Evolutionary conservation across 2,329 filamentous ascomycete genomes (phyloP).

Genomic region (Metarhizium humberi): DNA sequence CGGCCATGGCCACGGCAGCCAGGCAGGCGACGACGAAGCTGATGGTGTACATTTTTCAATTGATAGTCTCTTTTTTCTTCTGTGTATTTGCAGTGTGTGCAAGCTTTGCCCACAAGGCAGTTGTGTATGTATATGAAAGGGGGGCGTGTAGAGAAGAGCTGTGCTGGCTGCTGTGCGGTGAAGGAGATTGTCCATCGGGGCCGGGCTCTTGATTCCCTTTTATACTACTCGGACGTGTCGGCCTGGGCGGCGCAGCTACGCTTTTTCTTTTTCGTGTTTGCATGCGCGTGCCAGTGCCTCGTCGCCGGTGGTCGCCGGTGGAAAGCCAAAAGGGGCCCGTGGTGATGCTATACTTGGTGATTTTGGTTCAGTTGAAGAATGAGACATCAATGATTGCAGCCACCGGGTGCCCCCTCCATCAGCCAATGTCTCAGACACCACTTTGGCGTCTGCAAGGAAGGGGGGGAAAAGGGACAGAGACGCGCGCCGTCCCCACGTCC

Average conservation of each 20-base stretch:
- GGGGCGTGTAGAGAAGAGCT: not conserved
- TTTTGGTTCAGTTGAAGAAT: conserved; percentile 3
- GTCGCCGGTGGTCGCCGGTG: not conserved
- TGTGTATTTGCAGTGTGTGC: too few relatives aligned
- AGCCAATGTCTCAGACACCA: too few relatives aligned
- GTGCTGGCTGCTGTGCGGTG: not conserved
- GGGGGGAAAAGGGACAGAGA: too few relatives aligned
- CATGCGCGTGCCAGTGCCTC: not conserved
- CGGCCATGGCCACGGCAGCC: not conserved
- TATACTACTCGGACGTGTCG: not conserved
- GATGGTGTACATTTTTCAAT: conserved; percentile 1
- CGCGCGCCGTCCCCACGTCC: too few relatives aligned
- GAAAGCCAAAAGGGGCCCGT: not conserved
- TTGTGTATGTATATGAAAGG: not conserved
- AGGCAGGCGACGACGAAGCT: conserved; percentile 4
- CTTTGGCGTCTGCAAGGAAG: too few relatives aligned
- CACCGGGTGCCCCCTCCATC: not conserved
- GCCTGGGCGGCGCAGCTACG: not conserved
- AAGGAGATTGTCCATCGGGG: not conserved
- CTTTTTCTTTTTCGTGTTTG: not conserved
- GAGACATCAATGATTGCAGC: not conserved
- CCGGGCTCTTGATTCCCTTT: conserved; percentile 1
- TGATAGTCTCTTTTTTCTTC: too few relatives aligned
- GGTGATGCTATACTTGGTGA: conserved; percentile 3
- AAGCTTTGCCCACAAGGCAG: too few relatives aligned